Evolutionary conservation across 1,284 basidiomycete species (phyloP).

Genomic region (Pyrrhoderma lamaoense): DNA sequence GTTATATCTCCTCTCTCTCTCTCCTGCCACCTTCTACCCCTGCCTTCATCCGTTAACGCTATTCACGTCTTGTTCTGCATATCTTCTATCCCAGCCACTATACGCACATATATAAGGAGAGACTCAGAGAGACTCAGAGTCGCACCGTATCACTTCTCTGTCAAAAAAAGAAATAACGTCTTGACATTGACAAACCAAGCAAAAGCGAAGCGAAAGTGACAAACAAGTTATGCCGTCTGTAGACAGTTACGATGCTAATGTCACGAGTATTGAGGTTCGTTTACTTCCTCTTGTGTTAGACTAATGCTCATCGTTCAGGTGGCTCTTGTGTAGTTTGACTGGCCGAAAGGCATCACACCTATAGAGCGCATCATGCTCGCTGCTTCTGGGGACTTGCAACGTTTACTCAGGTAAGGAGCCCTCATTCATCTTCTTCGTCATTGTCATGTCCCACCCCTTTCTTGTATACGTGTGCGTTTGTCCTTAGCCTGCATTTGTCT

Average conservation of each 20-base stretch:
- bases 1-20: background rate
- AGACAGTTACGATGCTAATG: constrained; percentile 20
- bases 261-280: constrained; percentile 27
- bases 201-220: background rate
- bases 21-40: background rate
- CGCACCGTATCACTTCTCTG: too few species aligned
- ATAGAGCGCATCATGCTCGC: constrained; percentile 58
- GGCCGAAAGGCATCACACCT: constrained; percentile 42
- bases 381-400: constrained; percentile 58
- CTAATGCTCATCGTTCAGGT: background rate
- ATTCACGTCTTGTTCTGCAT: too few species aligned
- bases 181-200: too few species aligned
- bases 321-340: constrained; percentile 34
- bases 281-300: background rate
- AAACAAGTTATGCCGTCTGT: constrained; percentile 7
- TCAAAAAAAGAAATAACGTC: too few species aligned
- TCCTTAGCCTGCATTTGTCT: too few species aligned
- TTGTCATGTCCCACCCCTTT: background rate
- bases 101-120: too few species aligned
- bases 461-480: background rate
- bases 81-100: too few species aligned
- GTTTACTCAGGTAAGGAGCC: constrained; percentile 47
- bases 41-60: too few species aligned
- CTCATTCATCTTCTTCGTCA: background rate
- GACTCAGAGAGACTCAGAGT: too few species aligned